Conservation (phyloP, 441 rosid species). For the Euphorbia celastroides region DNA sequence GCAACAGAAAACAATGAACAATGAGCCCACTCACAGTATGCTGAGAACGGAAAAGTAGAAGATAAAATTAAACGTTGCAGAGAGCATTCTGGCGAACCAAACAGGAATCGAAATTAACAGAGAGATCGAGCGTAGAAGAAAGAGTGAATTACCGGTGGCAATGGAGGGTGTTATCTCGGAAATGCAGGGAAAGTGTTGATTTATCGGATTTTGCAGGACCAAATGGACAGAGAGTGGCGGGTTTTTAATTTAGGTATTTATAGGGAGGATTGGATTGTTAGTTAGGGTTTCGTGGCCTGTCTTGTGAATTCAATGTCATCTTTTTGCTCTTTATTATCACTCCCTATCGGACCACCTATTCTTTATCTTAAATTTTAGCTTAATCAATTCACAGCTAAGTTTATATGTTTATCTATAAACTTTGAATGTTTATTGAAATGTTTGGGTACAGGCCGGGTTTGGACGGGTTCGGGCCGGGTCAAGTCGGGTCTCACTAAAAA, state of each 20-base stretch:
- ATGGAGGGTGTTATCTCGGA: slow-evolving; percentile 3
- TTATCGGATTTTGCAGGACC: not conserved
- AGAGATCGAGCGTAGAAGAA: not conserved
- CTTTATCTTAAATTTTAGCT: too few species aligned
- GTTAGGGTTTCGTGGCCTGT: slow-evolving; percentile 21
- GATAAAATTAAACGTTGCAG: not conserved
- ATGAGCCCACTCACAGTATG: slow-evolving; percentile 1
- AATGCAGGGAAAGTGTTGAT: too few species aligned
- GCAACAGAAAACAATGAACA: not conserved
- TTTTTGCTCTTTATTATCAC: not conserved
- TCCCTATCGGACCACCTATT: too few species aligned
- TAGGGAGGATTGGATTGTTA: not conserved
- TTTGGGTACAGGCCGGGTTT: too few species aligned
- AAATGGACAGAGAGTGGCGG: slow-evolving; percentile 14
- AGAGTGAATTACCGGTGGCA: not conserved
- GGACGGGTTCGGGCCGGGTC: too few species aligned
- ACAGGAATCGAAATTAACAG: not conserved
- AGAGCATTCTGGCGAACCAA: slow-evolving; percentile 1
- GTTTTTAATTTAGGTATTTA: slow-evolving; percentile 15
- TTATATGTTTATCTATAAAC: too few species aligned
- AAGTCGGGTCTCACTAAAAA: too few species aligned
- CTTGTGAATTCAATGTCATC: too few species aligned
- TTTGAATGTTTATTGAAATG: too few species aligned
- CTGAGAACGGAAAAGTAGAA: not conserved
- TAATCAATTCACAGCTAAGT: too few species aligned